Evolutionary conservation across 2,329 filamentous ascomycete genomes (phyloP), one percentile per base, ranked within the genome.

Genomic region (Metarhizium robertsii): DNA sequence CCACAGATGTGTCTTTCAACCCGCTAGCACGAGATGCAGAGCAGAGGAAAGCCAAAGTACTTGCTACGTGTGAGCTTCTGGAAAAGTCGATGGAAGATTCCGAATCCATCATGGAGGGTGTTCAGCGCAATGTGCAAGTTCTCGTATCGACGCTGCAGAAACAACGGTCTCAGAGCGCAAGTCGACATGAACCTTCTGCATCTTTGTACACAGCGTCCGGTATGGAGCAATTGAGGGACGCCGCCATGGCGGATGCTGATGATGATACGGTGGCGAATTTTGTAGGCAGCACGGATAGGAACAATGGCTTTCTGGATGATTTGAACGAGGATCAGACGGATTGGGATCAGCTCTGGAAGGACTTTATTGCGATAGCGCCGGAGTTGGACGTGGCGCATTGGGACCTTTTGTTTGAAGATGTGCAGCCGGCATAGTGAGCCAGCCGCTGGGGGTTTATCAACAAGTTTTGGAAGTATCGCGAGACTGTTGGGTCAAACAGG

Each of bases 281-380:
- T 48, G 18, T 32, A 49, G 38, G 11, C 10, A 16, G 8, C 38
- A 16, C 38, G 13, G 38, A 40, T 5, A 40, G 8, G 38, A 40
- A 16, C 13, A 5, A 11, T 40, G 14, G 25, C 49, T 10, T 32
- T 29, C 13, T 10, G 43, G 25, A 34, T 25, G 16, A 42, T 25
- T 7, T 42, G 25, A 32, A 42, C 25, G 49, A 25, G 16, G 47
- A 54, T 45, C 45, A 54, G 36, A 50, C 42, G 7, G 38, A 51
- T 25, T 58, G 56, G 25, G 56, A 58, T 51, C 43, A 55, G 25
- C 30, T 58, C 25, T 58, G 56, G 54, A 51, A 30, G 5, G 54
- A 58, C 29, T 60, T 60, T 36, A 49, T 58, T 18, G 48, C 45
- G 8, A 55, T 55, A 51, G 56, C 54, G 6, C 56, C 56, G 20